Evolutionary conservation across 805 yeast species (phyloP), one percentile per base, ranked within the genome.

Genomic region (Myxozyma melibiosi): DNA sequence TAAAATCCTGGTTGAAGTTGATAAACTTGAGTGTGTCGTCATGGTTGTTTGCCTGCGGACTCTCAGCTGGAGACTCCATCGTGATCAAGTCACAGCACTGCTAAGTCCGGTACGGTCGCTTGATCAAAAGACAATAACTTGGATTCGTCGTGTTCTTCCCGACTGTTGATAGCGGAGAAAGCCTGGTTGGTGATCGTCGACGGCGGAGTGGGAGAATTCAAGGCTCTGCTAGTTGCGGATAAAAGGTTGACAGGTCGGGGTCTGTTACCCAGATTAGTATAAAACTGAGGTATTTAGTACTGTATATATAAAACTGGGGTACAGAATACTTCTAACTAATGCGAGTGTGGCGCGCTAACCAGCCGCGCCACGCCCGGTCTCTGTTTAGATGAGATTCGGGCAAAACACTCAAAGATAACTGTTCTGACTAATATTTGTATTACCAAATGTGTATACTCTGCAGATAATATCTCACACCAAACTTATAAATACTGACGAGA

Each of bases 1-100:
- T 63, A 40, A 84, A 84, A 73, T 92, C 97, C 77, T 92, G 99
- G 73, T 94, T 92, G 80, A 91, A 90, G 70, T 84, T 77, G 75
- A 87, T 76, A 57, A 76, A 79, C 66, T 78, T 80, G 47, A 77
- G 70, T 38, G 67, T 50, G 47, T 65, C 70, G 43, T 62, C 61
- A 27, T 18, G 24, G 27, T 40, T 43, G 13, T 40, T 38, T 44
- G 30, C 18, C 22, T 34, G 55, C 30, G 43, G 58, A 41, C 46
- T 51, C 44, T 41, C 54, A 5, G 31, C 47, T 4, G 59, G 55
- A 27, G 59, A 43, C 51, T 56, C 60, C 60, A 56, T 56, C 11
- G 45, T 37, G 30, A 20, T 31, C 11, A 34, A 45, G 22, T 33
- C 31, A 14, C 50, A 34, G 24, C 20, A 22, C 49, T 33, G 20